phyloP scores from a whole-genome alignment of 495 filamentous ascomycete genomes.

The Xylaria venustula region DNA sequence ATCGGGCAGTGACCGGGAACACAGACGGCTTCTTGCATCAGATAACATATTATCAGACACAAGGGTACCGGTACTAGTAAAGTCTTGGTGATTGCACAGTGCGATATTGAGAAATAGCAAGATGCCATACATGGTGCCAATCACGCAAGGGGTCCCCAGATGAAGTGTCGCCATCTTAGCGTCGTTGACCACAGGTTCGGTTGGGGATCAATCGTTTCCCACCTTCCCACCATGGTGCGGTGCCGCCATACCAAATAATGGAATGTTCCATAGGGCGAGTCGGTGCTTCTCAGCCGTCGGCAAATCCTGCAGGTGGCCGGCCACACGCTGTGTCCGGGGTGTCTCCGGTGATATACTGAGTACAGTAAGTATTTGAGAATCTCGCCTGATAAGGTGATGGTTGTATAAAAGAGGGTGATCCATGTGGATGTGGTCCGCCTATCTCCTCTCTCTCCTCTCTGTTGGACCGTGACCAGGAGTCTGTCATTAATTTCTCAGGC shows the following conservation, averaged over 20 bases:
- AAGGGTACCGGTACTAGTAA: too few species aligned
- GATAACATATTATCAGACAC: too few species aligned
- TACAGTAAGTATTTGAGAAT: slow-evolving; percentile 4
- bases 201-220: background rate
- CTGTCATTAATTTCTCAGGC: background rate
- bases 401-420: background rate
- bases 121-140: background rate
- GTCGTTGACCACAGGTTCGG: background rate
- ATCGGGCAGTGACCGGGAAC: too few species aligned
- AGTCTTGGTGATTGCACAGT: background rate
- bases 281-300: background rate
- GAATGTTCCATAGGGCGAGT: background rate
- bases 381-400: background rate
- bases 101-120: background rate
- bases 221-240: background rate
- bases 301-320: background rate
- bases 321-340: background rate
- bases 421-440: background rate
- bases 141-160: background rate
- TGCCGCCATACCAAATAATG: background rate
- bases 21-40: too few species aligned
- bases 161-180: background rate
- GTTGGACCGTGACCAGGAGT: background rate
- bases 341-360: background rate
- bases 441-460: background rate